Evolutionary conservation across 2,329 filamentous ascomycete species (phyloP).

Genomic region (Aureobasidium namibiae): DNA sequence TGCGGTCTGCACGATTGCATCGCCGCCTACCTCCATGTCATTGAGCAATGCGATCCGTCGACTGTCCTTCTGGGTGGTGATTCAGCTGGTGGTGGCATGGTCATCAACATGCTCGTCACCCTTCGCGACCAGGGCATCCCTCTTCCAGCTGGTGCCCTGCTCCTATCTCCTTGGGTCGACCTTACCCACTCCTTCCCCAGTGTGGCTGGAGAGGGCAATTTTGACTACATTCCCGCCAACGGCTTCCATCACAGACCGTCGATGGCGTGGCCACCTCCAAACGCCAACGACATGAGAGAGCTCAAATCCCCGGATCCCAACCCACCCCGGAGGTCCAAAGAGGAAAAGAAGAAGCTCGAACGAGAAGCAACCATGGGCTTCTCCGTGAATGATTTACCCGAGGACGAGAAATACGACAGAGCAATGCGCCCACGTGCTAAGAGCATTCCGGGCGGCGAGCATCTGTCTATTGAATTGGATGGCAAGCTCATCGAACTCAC

Average conservation of each 20-base stretch:
- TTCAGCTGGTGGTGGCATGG: conserved; percentile 88
- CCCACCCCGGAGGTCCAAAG: background rate
- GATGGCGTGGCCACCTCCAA: conserved; percentile 84
- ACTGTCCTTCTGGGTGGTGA: conserved; percentile 78
- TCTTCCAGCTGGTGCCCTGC: conserved; percentile 77
- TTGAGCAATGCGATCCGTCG: conserved; percentile 65
- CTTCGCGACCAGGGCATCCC: conserved; percentile 77
- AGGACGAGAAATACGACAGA: background rate
- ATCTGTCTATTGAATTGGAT: conserved; percentile 59
- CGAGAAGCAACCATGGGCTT: conserved; percentile 31
- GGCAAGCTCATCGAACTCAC: conserved; percentile 65
- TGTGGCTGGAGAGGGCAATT: conserved; percentile 58
- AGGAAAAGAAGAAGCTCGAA: conserved; percentile 9
- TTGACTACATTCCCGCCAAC: conserved; percentile 81
- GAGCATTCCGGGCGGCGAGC: conserved; percentile 19
- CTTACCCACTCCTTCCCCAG: conserved; percentile 93
- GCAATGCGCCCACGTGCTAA: background rate
- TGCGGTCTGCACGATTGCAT: conserved; percentile 87
- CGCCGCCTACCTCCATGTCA: conserved; percentile 75
- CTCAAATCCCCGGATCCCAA: background rate
- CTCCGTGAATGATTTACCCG: conserved; percentile 21
- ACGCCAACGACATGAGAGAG: conserved; percentile 57
- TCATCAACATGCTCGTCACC: conserved; percentile 67
- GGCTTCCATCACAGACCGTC: conserved; percentile 91
- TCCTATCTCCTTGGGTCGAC: conserved; percentile 95